These are phyloP conservation scores for Apiospora saccharicola DNA, from an alignment of 2,329 filamentous ascomycete genomes.

Conservation along the genomic window DNA sequence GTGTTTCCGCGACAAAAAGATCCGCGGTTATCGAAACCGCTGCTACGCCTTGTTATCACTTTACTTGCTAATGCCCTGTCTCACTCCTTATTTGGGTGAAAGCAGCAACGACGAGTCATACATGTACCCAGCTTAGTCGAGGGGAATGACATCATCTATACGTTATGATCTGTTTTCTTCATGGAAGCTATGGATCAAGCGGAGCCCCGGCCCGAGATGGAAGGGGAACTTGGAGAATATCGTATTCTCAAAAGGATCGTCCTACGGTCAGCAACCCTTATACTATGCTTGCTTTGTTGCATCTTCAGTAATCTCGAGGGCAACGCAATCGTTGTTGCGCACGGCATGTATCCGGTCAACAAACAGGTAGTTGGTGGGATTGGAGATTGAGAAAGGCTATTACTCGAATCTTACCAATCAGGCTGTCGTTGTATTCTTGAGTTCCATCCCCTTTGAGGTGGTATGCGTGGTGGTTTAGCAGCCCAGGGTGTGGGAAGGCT, in stretches of 20 bases:
- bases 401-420: conserved; percentile 8
- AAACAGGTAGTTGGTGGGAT: background rate
- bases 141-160: background rate
- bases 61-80: background rate
- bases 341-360: background rate
- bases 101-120: background rate
- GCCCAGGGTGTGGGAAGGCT: conserved; percentile 4
- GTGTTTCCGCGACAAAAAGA: background rate
- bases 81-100: background rate
- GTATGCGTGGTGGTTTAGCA: background rate
- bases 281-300: background rate
- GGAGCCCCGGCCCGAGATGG: background rate
- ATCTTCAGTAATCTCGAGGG: background rate
- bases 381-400: background rate
- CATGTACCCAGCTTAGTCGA: background rate
- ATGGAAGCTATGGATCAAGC: background rate
- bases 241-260: conserved; percentile 8
- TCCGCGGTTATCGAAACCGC: background rate
- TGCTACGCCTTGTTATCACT: background rate
- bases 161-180: background rate
- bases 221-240: background rate
- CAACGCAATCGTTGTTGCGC: background rate
- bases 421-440: background rate
- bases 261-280: background rate
- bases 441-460: background rate